phyloP scores from a whole-genome alignment of 306 rosid genomes.

The Prunus padus region DNA sequence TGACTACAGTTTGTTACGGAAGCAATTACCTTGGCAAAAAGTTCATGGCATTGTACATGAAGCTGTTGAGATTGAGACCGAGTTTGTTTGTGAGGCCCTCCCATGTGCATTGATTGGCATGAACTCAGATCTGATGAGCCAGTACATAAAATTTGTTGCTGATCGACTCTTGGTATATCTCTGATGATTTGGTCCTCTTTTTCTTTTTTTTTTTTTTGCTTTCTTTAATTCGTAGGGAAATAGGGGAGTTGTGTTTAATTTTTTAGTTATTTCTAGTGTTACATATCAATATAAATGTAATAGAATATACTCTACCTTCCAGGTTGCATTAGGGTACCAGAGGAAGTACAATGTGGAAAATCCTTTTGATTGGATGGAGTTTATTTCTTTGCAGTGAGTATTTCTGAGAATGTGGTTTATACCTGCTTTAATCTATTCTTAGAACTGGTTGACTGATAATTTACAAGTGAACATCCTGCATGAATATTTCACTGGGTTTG shows the following conservation, averaged over 20 bases:
- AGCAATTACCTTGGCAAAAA: conserved; percentile 45
- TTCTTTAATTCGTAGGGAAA: background rate
- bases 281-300: background rate
- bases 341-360: conserved; percentile 73
- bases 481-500: background rate
- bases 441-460: background rate
- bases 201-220: background rate
- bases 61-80: conserved; percentile 76
- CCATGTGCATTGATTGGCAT: conserved; percentile 93
- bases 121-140: conserved; percentile 88
- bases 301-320: background rate
- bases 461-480: background rate
- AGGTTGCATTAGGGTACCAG: conserved; percentile 68
- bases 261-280: background rate
- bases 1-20: conserved; percentile 55
- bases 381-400: conserved; percentile 89
- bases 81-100: conserved; percentile 84
- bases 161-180: conserved; percentile 75
- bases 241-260: background rate
- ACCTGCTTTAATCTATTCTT: background rate
- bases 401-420: background rate
- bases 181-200: background rate
- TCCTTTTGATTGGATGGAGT: conserved; percentile 97
- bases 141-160: conserved; percentile 86
- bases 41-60: conserved; percentile 53